Evolutionary conservation across 257 asterid species (phyloP).

Genomic region (Ehretia macrophylla): DNA sequence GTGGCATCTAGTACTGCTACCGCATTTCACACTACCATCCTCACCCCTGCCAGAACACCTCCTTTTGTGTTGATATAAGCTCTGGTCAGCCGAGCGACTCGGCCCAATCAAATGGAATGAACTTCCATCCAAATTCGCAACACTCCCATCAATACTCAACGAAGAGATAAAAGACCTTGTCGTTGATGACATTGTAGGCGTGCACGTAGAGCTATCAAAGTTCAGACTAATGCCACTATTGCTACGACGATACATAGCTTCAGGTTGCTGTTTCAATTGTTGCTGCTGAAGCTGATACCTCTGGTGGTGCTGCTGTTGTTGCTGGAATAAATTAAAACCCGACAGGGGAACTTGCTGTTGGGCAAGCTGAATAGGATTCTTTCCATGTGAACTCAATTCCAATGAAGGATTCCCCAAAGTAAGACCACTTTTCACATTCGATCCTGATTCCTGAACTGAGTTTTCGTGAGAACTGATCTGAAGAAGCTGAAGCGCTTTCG

Average conservation of each 20-base stretch:
- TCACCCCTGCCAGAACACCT: slow-evolving; percentile 76
- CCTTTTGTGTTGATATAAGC: slow-evolving; percentile 59
- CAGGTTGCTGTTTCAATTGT: slow-evolving; percentile 58
- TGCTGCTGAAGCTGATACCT: slow-evolving; percentile 50
- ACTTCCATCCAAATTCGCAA: slow-evolving; percentile 60
- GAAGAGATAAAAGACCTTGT: slow-evolving; percentile 82
- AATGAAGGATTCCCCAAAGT: slow-evolving; percentile 48
- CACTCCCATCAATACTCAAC: slow-evolving; percentile 81
- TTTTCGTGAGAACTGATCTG: slow-evolving; percentile 15
- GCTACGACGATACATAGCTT: slow-evolving; percentile 46
- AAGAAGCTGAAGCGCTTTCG: slow-evolving; percentile 46
- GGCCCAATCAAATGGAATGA: slow-evolving; percentile 66
- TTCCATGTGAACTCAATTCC: slow-evolving; percentile 53
- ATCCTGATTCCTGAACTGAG: slow-evolving; percentile 32
- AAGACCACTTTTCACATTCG: slow-evolving; percentile 37
- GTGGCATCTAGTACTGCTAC: slow-evolving; percentile 78
- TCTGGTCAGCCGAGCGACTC: slow-evolving; percentile 74
- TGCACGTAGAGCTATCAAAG: slow-evolving; percentile 72
- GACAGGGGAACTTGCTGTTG: slow-evolving; percentile 34
- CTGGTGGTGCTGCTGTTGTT: slow-evolving; percentile 24
- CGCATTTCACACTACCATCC: slow-evolving; percentile 88
- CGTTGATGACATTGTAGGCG: slow-evolving; percentile 84
- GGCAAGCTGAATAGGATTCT: slow-evolving; percentile 32
- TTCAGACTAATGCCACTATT: slow-evolving; percentile 79
- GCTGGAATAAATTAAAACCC: slow-evolving; percentile 43